A percentile compares a stretch with the other conserved stretches of the same genome.
phyloP scores from a whole-genome alignment of 1,139 yeast genomes.

The Debaryomycetaceae sp. region DNA sequence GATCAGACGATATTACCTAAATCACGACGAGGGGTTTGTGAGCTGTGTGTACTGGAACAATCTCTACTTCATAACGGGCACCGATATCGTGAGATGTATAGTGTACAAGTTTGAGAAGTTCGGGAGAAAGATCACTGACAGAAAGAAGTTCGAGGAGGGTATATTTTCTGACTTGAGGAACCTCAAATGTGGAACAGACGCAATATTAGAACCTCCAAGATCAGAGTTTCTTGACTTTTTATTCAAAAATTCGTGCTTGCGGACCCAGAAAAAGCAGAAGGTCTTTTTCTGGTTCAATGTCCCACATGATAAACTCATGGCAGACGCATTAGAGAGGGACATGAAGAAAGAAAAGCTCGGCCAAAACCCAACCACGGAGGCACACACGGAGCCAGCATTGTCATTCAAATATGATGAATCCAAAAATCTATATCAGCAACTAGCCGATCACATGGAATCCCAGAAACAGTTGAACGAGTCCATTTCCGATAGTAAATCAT shows the following conservation, averaged over 20 bases:
- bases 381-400: slow-evolving; percentile 59
- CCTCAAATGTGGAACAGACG: slow-evolving; percentile 83
- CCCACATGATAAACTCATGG: slow-evolving; percentile 87
- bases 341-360: slow-evolving; percentile 67
- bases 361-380: slow-evolving; percentile 58
- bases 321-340: slow-evolving; percentile 93
- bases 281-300: slow-evolving; percentile 97
- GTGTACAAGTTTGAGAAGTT: slow-evolving; percentile 87
- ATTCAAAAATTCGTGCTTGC: slow-evolving; percentile 79
- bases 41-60: slow-evolving; percentile 93
- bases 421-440: slow-evolving; percentile 45
- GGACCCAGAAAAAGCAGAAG: slow-evolving; percentile 96
- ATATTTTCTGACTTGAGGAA: slow-evolving; percentile 87
- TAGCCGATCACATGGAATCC: slow-evolving; percentile 42
- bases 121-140: slow-evolving; percentile 78
- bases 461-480: slow-evolving; percentile 19
- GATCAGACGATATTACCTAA: slow-evolving; percentile 78
- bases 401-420: slow-evolving; percentile 56
- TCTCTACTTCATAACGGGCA: slow-evolving; percentile 87
- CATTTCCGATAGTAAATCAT: slow-evolving; percentile 3
- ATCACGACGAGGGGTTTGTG: slow-evolving; percentile 86
- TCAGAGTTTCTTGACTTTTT: slow-evolving; percentile 82
- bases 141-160: slow-evolving; percentile 96
- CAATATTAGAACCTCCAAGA: slow-evolving; percentile 83
- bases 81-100: slow-evolving; percentile 91